Percentiles rank a stretch among this genome's conserved stretches.
phyloP scores from a whole-genome alignment of 176 grass and related monocot genomes.

The Zoysia japonica region DNA sequence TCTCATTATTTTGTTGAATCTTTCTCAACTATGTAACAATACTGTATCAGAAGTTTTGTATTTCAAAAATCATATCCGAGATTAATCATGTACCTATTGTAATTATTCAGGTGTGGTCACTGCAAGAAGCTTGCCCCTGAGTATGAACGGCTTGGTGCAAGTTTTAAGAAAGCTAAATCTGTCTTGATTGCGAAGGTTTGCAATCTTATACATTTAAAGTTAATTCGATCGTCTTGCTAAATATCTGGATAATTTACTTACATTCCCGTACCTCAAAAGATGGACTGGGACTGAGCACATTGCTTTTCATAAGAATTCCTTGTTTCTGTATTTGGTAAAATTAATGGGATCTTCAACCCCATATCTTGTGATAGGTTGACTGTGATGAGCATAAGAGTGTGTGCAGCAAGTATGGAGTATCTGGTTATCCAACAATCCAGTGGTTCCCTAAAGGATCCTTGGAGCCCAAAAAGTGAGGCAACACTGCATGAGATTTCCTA shows the following conservation, averaged over 20 bases:
- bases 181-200: constrained; percentile 76
- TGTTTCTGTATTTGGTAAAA: not conserved
- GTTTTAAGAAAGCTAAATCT: constrained; percentile 87
- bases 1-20: not conserved
- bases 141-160: constrained; percentile 82
- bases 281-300: not conserved
- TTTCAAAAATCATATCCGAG: not conserved
- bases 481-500: not conserved
- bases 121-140: constrained; percentile 96
- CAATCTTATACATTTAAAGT: not conserved
- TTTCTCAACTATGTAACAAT: not conserved
- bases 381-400: constrained; percentile 81
- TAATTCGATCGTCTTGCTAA: too few species aligned
- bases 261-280: not conserved
- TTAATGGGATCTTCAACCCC: not conserved
- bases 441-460: constrained; percentile 90
- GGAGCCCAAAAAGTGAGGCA: constrained; percentile 74
- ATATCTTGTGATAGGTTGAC: constrained; percentile 58
- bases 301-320: constrained; percentile 13
- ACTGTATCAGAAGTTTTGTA: not conserved
- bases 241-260: not conserved
- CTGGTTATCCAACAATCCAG: constrained; percentile 87
- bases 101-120: constrained; percentile 71
- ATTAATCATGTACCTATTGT: not conserved
- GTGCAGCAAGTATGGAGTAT: constrained; percentile 86